Evolutionary conservation across 495 filamentous ascomycete species (phyloP).

Genomic region (Emericellopsis terricola): DNA sequence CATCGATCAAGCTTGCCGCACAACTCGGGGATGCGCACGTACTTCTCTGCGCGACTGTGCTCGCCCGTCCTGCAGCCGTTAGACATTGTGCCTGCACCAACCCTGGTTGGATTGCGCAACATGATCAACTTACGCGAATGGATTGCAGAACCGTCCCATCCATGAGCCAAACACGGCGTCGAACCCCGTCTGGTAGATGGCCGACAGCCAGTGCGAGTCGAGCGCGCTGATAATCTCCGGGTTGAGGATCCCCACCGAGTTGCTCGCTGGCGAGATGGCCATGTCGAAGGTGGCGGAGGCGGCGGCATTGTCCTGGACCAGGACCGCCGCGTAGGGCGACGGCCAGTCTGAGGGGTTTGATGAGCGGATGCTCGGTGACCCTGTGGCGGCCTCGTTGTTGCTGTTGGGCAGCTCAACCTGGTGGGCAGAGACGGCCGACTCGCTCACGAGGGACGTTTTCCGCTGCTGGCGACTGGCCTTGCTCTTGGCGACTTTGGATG

Average conservation of each 20-base stretch:
- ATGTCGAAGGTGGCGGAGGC: no score
- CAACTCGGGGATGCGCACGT: not conserved
- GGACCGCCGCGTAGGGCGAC: not conserved
- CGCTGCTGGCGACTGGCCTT: not conserved
- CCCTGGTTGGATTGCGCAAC: not conserved
- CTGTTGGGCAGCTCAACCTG: no score
- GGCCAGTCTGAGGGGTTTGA: not conserved
- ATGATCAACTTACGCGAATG: slow-evolving; percentile 1
- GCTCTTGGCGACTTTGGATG: not conserved
- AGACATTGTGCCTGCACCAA: not conserved
- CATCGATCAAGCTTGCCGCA: not conserved
- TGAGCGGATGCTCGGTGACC: not conserved
- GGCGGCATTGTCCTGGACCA: no score
- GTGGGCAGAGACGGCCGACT: no score
- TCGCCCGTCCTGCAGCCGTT: not conserved
- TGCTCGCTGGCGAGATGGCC: not conserved
- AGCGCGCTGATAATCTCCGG: not conserved
- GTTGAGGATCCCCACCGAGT: not conserved
- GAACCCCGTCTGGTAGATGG: not conserved
- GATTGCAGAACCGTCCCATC: slow-evolving; percentile 1
- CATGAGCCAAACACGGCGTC: slow-evolving; percentile 1
- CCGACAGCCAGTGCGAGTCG: not conserved
- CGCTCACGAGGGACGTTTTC: no score
- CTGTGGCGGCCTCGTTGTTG: no score
- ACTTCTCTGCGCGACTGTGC: not conserved